A percentile compares a stretch with the other conserved stretches of the same genome.
These are phyloP conservation scores for Lichina pygmaea DNA, from an alignment of 495 filamentous ascomycete genomes.

Conservation along the genomic window DNA sequence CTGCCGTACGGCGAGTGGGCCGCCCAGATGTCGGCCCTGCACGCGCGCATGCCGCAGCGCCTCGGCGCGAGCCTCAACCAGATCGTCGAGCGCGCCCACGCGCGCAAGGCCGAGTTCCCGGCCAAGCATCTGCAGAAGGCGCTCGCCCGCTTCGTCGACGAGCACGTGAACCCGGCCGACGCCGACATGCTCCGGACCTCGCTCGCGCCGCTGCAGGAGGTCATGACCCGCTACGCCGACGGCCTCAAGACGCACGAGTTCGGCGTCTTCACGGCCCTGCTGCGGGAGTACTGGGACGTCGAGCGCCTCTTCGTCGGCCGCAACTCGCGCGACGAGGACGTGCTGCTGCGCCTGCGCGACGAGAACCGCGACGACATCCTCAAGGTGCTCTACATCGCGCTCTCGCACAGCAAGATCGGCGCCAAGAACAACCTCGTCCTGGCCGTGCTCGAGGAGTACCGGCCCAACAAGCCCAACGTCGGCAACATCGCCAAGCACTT, in stretches of 20 bases:
- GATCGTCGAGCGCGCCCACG: slow-evolving; percentile 56
- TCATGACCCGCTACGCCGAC: slow-evolving; percentile 63
- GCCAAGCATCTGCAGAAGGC: slow-evolving; percentile 68
- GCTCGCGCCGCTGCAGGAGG: slow-evolving; percentile 48
- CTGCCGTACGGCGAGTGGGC: slow-evolving; percentile 93
- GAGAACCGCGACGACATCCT: slow-evolving; percentile 80
- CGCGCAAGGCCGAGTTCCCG: slow-evolving; percentile 67
- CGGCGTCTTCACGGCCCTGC: slow-evolving; percentile 44
- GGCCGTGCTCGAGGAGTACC: slow-evolving; percentile 80
- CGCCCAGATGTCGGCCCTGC: slow-evolving; percentile 79
- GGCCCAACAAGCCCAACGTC: slow-evolving; percentile 73
- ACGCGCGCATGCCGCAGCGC: slow-evolving; percentile 86
- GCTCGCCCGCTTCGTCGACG: slow-evolving; percentile 66
- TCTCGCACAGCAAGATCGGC: slow-evolving; percentile 76
- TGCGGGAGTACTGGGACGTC: slow-evolving; percentile 55
- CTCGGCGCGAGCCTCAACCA: slow-evolving; percentile 57
- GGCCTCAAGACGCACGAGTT: slow-evolving; percentile 84
- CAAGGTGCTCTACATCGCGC: slow-evolving; percentile 60
- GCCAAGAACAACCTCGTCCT: slow-evolving; percentile 88
- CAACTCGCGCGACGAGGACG: slow-evolving; percentile 73
- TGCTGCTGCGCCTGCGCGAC: slow-evolving; percentile 78
- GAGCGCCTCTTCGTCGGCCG: slow-evolving; percentile 71
- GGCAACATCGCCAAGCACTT: slow-evolving; percentile 77
- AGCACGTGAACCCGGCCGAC: slow-evolving; percentile 45
- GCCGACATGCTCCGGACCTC: slow-evolving; percentile 43